Evolutionary conservation across 176 grass and related monocot genomes (phyloP), one percentile per base, ranked within the genome.

Genomic region (Carex pumila): DNA sequence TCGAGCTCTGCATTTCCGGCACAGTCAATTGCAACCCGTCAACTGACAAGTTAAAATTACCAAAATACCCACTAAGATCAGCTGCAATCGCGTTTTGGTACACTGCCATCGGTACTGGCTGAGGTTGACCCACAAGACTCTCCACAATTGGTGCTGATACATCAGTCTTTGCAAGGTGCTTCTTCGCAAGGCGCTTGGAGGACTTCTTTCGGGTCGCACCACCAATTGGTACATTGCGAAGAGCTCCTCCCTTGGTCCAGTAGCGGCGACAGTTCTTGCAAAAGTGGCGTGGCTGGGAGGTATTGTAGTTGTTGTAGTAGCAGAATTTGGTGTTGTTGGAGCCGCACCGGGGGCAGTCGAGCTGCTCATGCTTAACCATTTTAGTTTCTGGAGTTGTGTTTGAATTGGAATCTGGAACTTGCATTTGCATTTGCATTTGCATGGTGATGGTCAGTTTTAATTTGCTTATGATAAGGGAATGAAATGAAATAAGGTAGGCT

Each of bases 301-400:
- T 84, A 86, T 93, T 98, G 92, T 98, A 94, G 86, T 94, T 98
- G 91, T 98, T 98, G 95, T 91, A 98, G 89, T 98, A 98, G 82
- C 95, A 94, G 92, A 98, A 98, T 90, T 98, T 98, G 87, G 95
- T 98, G 91, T 89, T 63, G 4, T 81, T 82, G 61, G 92, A 98
- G 5, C 94, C 79, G 91, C 95, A 98, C 0, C 95, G 81, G 41
- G 95, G 95, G 87, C 95, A 98, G 0, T 83, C 57, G 13, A 87
- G 73, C 52, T 91, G 45, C 80, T 89, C 90, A 31, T 74, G 68
- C 83, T 95, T 84, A 82, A 14, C n/a, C 63, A 78, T 34, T 7
- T 71, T 56, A 12, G n/a, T 79, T 0, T 58, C 54, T 22, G 79
- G 14, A 5, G 19, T 81, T 13, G 79, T 25, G 10, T 65, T 81